Base-by-base conservation (phyloP, 1,284 basidiomycete genomes). In the Rhodotorula sp. region DNA sequence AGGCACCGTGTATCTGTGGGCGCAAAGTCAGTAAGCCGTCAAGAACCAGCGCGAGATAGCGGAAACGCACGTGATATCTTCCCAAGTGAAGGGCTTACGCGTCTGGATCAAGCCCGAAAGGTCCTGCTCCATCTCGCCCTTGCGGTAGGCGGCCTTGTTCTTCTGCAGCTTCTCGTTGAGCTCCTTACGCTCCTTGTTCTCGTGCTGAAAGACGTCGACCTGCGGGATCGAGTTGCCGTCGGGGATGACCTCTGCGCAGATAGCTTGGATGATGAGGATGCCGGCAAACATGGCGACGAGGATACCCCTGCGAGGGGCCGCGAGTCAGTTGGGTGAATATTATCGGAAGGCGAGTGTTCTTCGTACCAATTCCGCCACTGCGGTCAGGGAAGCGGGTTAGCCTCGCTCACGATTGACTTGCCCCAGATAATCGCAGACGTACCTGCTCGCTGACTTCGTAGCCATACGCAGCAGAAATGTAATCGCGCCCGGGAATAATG, bases 391-490 rank as follows among this genome's bases (percentile, higher is more conserved):
- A 13, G 50, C 10, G 23, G 50, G 50, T 52, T 13, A 52, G 50
- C 23, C 9, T n/a, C 9, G 23, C 25, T 34, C 34, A 34, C 34
- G 34, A 34, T 34, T 34, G 34, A 34, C 34, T 34, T 2, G 5
- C 2, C 34, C 34, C 34, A 34, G 34, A 34, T 34, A 5, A 34
- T 34, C 34, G 34, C 34, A 5, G 34, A 34, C 52, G 25, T 25
- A 53, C 52, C 52, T 89, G 79, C 78, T 92, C 82, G 41, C 79
- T 81, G 70, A 85, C 85, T n/a, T 82, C 79, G 80, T 91, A 95
- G 0, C 82, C 84, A 79, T 85, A 95, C 0, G 88, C 86, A 1
- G 87, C 79, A n/a, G 72, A 74, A 49, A 92, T 80, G 69, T 82
- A 82, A 16, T 78, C 77, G 34, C 84, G 82, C 1, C 85, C 86